Evolutionary conservation across 1,139 yeast species (phyloP), one percentile per base, ranked within the genome.

Genomic region (Torulaspora pretoriensis): DNA sequence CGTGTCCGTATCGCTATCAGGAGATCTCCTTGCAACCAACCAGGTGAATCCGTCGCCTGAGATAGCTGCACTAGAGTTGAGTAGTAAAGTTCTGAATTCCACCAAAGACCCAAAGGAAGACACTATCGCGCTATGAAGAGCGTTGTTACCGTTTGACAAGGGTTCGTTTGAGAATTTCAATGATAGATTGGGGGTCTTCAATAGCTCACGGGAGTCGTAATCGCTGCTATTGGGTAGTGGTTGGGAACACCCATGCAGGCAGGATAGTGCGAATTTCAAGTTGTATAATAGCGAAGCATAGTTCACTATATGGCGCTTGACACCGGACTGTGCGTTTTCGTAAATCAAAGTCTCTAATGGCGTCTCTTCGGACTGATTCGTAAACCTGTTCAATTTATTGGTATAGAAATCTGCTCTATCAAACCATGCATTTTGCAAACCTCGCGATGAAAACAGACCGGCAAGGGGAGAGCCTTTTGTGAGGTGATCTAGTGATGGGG

Each of bases 41-140:
- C 92, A 84, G 2, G 84, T 78, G 56, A 69, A 73, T 1, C 94
- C 94, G 60, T 84, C 88, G 41, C 94, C 92, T 50, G 80, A 78
- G 47, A 82, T 78, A 10, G 81, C 76, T 40, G 68, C 63, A 13
- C 83, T 83, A 1, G 89, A 78, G 53, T 80, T 75, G 47, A 83
- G 59, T 38, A 84, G 63, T 44, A 83, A 68, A 3, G 83, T 77
- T 57, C 81, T 74, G 62, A 84, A 83, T 64, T 84, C 90, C 13
- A 69, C 70, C 5, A 82, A 53, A 0, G 90, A 83, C 1, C 90
- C 90, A 64, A 84, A 84, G 2, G 84, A 75, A 30, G 70, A 67
- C 12, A 61, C 63, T 26, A 83, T 66, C 74, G 76, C 77, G 45
- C 66, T 68, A 33, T 63, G 63, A 42, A 78, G 45, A 28, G 46